Evolutionary conservation across 371 early-diverging fungal genomes (phyloP), one percentile per base, ranked within the genome.

Genomic region (Mucor racemosus): DNA sequence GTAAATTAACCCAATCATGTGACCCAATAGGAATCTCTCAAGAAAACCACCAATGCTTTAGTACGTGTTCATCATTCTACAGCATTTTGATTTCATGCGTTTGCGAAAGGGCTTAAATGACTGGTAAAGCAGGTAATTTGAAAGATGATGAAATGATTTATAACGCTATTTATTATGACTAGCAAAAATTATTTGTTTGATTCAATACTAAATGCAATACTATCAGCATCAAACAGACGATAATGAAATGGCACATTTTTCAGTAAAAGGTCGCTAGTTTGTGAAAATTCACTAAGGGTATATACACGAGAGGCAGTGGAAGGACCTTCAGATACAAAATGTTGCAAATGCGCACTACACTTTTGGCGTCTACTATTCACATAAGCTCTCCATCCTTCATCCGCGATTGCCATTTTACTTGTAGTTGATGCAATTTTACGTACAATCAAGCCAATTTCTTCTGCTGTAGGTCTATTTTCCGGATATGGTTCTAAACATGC

Each of bases 361-460:
- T 65, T 65, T 65, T 58, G 59, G 9, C 50, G 65, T 35, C 66
- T 59, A 40, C 40, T 60, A 35, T 39, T 60, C 31, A 66, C 66
- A 54, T 66, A 66, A 34, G 54, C 60, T 10, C 53, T 59, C 66
- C 66, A 66, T 42, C 55, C 60, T 53, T 65, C 59, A 59, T 65
- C 65, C 6, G 59, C 62, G 15, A 61, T 33, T 35, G 46, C 50
- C 33, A 21, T 50, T 48, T 50, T 61, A 61, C 50, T 48, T 0
- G 62, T 61, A 36, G 50, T 48, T 8, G 96, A 97, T 71, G 72
- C 69, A 59, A 67, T 71, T 33, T 75, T 77, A 3, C 73, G 65
- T 13, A 64, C 40, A 64, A 77, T 67, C 3, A 75, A 40, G 0
- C 67, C 69, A 35, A 79, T 67, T 39, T 77, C 77, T 66, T 70